Evolutionary conservation across 495 filamentous ascomycete species (phyloP).

Genomic region (Chaetomium fimeti): DNA sequence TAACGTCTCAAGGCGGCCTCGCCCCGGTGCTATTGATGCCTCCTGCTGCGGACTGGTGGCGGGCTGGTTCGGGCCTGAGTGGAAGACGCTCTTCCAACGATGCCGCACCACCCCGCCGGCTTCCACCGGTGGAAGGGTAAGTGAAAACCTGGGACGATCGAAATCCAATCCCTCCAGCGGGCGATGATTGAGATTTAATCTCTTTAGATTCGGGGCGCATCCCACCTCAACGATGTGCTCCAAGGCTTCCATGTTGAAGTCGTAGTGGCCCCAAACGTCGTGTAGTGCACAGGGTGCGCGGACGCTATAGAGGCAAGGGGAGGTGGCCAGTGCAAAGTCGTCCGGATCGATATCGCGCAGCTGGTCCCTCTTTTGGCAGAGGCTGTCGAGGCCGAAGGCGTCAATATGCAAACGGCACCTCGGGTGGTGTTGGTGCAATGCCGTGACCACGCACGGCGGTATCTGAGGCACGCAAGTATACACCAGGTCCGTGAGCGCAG

Average conservation of each 20-base stretch:
- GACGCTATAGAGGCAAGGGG: conserved; percentile 18
- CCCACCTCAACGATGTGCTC: background rate
- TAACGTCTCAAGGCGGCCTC: background rate
- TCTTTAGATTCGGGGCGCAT: background rate
- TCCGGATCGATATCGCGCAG: conserved; percentile 11
- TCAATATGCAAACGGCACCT: conserved; percentile 10
- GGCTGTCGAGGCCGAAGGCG: conserved; percentile 14
- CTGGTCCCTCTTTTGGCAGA: background rate
- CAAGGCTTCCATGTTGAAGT: conserved; percentile 2
- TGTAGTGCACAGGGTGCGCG: background rate
- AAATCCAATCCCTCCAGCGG: too few relatives aligned
- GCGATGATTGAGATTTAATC: background rate
- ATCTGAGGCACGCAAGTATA: background rate
- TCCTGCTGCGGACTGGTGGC: background rate
- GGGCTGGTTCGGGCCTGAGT: background rate
- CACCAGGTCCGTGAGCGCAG: background rate
- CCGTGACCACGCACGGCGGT: too few relatives aligned
- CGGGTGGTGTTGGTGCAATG: too few relatives aligned
- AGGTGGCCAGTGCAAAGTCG: conserved; percentile 4
- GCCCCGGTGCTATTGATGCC: background rate
- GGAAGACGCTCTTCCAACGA: conserved; percentile 4
- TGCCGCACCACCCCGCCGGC: background rate
- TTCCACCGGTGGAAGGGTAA: too few relatives aligned
- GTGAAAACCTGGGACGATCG: too few relatives aligned
- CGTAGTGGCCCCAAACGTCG: background rate